Percentiles rank a stretch among this genome's conserved stretches.
Evolutionary conservation across 164 flowering plant genomes (phyloP).

Genomic region (Tetrastigma voinierianum): DNA sequence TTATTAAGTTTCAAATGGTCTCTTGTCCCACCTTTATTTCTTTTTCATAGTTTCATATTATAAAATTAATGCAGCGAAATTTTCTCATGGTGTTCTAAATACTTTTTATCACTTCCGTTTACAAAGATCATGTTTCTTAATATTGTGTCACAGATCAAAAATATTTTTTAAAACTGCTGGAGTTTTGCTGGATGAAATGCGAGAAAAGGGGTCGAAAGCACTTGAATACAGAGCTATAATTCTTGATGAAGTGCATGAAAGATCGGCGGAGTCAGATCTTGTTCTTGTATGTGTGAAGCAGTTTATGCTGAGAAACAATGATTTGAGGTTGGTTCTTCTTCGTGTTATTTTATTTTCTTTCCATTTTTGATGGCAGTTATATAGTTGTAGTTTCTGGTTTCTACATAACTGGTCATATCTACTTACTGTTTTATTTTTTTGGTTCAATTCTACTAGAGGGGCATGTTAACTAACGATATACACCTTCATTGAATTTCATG

Average conservation of each 20-base stretch:
- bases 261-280: slow-evolving; percentile 98
- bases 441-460: no score
- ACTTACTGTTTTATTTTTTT: not conserved
- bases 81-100: no score
- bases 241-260: slow-evolving; percentile 99
- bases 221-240: slow-evolving; percentile 83
- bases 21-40: no score
- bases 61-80: no score
- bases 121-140: not conserved
- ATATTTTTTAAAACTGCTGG: slow-evolving; percentile 97
- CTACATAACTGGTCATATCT: not conserved
- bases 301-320: slow-evolving; percentile 62
- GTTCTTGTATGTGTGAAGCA: slow-evolving; percentile 96
- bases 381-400: not conserved
- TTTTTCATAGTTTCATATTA: no score
- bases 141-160: slow-evolving; percentile 54
- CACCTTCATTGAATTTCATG: not conserved
- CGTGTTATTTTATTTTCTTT: not conserved
- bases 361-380: not conserved
- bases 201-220: slow-evolving; percentile 80
- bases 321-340: slow-evolving; percentile 54
- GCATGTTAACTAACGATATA: not conserved
- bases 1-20: no score
- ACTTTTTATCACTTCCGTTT: not conserved
- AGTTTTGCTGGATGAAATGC: slow-evolving; percentile 95